Percentiles rank a stretch among this genome's conserved stretches.
Evolutionary conservation across 805 yeast species (phyloP).

Genomic region (Metschnikowia koreensis): DNA sequence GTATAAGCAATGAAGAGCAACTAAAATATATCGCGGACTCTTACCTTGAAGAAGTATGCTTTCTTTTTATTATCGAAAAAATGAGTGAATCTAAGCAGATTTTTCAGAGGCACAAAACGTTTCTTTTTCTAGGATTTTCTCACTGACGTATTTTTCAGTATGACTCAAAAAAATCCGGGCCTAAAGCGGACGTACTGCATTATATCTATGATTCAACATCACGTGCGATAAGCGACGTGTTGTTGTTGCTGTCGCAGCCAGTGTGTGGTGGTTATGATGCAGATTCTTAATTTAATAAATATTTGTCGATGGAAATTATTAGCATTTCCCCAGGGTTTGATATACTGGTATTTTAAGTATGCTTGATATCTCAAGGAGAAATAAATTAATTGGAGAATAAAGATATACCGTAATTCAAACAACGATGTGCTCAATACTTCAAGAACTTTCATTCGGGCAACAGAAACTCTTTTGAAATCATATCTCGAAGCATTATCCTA

Average conservation of each 20-base stretch:
- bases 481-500: no score
- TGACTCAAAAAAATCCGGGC: slow-evolving; percentile 10
- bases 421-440: no score
- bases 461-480: no score
- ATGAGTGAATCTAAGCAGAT: not conserved
- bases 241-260: not conserved
- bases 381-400: no score
- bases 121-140: slow-evolving; percentile 5
- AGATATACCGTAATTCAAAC: no score
- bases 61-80: not conserved
- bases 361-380: no score
- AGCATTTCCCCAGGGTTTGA: no score
- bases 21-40: no score
- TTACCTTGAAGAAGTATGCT: not conserved
- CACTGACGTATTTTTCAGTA: slow-evolving; percentile 1
- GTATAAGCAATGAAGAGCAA: no score
- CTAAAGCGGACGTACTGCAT: slow-evolving; percentile 3
- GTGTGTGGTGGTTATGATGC: not conserved
- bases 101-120: not conserved
- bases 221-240: slow-evolving; percentile 5
- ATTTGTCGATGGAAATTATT: not conserved
- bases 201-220: slow-evolving; percentile 1
- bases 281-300: not conserved
- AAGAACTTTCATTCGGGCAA: no score
- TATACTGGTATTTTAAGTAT: no score